phyloP scores from a whole-genome alignment of 1,284 basidiomycete species.

The Cryptococcus hybrid region DNA sequence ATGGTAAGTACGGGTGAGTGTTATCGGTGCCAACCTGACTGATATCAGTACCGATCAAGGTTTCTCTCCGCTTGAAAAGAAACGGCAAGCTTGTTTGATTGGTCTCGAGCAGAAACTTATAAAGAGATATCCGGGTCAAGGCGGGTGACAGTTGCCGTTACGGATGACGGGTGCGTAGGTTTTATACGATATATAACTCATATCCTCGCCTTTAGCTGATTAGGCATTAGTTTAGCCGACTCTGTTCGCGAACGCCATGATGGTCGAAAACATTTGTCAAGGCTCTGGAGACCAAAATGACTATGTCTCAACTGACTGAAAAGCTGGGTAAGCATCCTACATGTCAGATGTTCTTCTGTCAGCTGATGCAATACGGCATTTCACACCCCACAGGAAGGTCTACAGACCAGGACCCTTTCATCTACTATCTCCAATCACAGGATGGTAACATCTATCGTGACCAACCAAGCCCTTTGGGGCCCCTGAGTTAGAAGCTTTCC shows the following conservation, averaged over 20 bases:
- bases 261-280: conserved; percentile 71
- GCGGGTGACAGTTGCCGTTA: conserved; percentile 70
- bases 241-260: conserved; percentile 59
- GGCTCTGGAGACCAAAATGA: conserved; percentile 66
- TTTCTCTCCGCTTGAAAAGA: conserved; percentile 15
- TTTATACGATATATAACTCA: background rate
- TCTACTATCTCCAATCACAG: conserved; percentile 76
- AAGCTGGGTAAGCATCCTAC: conserved; percentile 43
- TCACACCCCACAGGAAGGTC: too few relatives aligned
- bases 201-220: background rate
- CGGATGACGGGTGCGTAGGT: conserved; percentile 69
- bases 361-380: too few relatives aligned
- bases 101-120: conserved; percentile 26
- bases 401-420: too few relatives aligned
- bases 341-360: background rate
- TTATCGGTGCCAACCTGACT: background rate
- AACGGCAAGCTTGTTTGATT: conserved; percentile 14
- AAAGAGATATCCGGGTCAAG: conserved; percentile 57
- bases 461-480: conserved; percentile 16
- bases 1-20: conserved; percentile 53
- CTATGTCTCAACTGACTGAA: conserved; percentile 60
- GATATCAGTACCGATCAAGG: conserved; percentile 35
- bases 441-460: conserved; percentile 74
- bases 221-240: conserved; percentile 64
- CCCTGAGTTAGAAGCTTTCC: conserved; percentile 65